Evolutionary conservation across 495 filamentous ascomycete species (phyloP).

Genomic region (Hypoxylon perforatum): DNA sequence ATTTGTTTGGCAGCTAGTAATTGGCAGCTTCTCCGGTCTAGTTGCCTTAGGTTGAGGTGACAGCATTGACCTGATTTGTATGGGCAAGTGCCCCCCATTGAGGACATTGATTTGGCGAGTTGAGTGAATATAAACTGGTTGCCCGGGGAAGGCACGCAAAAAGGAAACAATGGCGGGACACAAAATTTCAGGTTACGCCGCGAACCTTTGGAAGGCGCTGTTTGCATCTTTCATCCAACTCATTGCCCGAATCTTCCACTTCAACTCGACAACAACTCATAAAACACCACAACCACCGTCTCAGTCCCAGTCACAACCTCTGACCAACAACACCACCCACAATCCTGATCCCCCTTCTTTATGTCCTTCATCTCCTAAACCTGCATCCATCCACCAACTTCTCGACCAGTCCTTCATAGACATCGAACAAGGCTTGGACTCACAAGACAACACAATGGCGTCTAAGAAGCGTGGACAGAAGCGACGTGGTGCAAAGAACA

Average conservation of each 20-base stretch:
- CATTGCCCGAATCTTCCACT: constrained; percentile 40
- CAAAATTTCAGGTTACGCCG: constrained; percentile 49
- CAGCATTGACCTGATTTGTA: no score
- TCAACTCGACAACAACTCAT: constrained; percentile 28
- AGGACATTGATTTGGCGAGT: neutral
- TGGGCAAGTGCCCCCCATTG: no score
- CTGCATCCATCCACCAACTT: neutral
- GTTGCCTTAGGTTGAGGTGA: constrained; percentile 2
- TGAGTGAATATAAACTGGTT: constrained; percentile 21
- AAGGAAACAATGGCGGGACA: constrained; percentile 47
- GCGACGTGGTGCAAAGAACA: constrained; percentile 30
- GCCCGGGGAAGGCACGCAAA: constrained; percentile 24
- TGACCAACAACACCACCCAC: constrained; percentile 4
- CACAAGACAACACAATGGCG: constrained; percentile 25
- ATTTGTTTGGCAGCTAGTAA: constrained; percentile 4
- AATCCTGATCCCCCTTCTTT: constrained; percentile 9
- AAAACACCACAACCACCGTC: constrained; percentile 1
- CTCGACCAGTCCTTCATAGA: constrained; percentile 21
- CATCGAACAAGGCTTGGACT: constrained; percentile 29
- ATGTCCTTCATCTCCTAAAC: neutral
- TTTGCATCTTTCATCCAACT: constrained; percentile 49
- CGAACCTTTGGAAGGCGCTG: constrained; percentile 46
- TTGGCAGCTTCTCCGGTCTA: neutral
- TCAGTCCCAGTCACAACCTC: constrained; percentile 4
- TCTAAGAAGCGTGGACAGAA: constrained; percentile 41